A percentile compares a stretch with the other conserved stretches of the same genome.
Evolutionary conservation across 2,329 filamentous ascomycete genomes (phyloP).

Genomic region (Hypoxylon sp.): DNA sequence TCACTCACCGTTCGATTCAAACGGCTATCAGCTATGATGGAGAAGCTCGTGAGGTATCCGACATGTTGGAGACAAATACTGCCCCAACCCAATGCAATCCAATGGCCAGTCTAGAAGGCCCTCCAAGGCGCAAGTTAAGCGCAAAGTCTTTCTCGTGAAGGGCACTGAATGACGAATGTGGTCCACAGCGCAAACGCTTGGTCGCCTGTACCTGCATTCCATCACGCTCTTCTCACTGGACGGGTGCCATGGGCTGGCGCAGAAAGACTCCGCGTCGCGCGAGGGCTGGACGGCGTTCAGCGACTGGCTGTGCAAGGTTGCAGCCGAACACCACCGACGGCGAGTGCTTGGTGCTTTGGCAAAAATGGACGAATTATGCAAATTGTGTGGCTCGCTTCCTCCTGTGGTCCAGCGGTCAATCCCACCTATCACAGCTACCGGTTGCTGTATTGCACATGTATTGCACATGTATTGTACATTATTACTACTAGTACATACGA

Average conservation of each 20-base stretch:
- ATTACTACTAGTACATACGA: constrained; percentile 34
- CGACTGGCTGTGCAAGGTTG: constrained; percentile 47
- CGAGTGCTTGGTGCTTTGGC: too few species aligned
- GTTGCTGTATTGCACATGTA: constrained; percentile 41
- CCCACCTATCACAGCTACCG: constrained; percentile 42
- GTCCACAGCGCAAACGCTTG: constrained; percentile 35
- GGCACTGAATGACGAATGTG: constrained; percentile 36
- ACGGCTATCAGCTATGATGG: too few species aligned
- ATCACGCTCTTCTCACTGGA: constrained; percentile 38
- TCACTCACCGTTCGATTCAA: too few species aligned
- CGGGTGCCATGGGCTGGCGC: constrained; percentile 35
- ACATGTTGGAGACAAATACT: constrained; percentile 23
- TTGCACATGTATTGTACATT: constrained; percentile 40
- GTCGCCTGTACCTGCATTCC: constrained; percentile 42
- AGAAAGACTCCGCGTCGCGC: constrained; percentile 39
- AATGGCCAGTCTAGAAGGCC: constrained; percentile 19
- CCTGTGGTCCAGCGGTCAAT: constrained; percentile 41
- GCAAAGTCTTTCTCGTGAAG: constrained; percentile 34
- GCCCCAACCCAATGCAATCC: constrained; percentile 19
- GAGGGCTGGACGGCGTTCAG: constrained; percentile 41
- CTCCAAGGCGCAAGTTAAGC: constrained; percentile 22
- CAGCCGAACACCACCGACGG: constrained; percentile 42
- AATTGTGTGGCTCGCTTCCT: constrained; percentile 43
- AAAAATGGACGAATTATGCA: constrained; percentile 42
- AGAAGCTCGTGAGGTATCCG: constrained; percentile 16